A percentile compares a stretch with the other conserved stretches of the same genome.
Conservation (phyloP, 1,139 yeast genomes). For the Hansenula lynferdii region DNA sequence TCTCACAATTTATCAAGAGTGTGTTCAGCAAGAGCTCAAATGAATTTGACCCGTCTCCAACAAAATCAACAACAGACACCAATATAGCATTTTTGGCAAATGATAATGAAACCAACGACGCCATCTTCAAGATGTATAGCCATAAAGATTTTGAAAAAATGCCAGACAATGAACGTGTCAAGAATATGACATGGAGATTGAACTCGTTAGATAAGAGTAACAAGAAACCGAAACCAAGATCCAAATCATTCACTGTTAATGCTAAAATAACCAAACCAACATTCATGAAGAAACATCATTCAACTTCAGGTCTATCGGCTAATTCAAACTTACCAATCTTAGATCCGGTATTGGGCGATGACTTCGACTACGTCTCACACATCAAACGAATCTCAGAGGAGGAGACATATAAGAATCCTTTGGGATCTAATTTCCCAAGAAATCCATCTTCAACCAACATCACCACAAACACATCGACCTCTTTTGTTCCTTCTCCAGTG, state of each 20-base stretch:
- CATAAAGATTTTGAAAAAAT: background rate
- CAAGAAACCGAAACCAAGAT: background rate
- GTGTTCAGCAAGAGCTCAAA: background rate
- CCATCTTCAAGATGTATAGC: background rate
- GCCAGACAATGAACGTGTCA: slow-evolving; percentile 1
- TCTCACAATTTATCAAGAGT: background rate
- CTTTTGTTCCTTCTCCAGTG: background rate
- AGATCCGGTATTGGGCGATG: slow-evolving; percentile 42
- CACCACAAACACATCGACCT: background rate
- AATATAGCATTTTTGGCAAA: background rate
- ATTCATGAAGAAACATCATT: background rate
- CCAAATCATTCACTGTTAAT: background rate
- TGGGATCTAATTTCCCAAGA: background rate
- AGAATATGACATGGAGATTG: slow-evolving; percentile 1
- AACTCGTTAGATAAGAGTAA: background rate
- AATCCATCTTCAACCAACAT: background rate
- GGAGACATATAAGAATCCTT: slow-evolving; percentile 9
- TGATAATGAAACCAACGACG: background rate
- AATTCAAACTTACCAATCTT: slow-evolving; percentile 31
- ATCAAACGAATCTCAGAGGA: slow-evolving; percentile 49
- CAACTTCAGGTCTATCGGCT: background rate
- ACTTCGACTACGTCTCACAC: slow-evolving; percentile 64
- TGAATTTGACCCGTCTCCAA: background rate
- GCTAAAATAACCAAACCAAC: background rate
- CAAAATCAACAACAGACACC: too few species aligned